phyloP scores from a whole-genome alignment of 495 filamentous ascomycete species.

The Trichoderma asperelloides region DNA sequence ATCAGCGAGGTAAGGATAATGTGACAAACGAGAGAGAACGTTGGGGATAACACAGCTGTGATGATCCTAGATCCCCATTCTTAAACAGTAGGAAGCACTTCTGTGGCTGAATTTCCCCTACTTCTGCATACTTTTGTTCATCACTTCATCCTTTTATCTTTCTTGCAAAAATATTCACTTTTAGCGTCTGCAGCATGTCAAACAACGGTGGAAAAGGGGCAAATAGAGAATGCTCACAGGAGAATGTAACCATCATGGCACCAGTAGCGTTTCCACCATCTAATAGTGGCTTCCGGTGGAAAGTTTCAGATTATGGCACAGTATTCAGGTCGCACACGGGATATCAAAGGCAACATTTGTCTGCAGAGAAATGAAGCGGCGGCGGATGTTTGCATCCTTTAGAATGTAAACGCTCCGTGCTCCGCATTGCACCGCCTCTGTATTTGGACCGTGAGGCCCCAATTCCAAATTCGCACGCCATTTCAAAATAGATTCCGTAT shows the following conservation, averaged over 20 bases:
- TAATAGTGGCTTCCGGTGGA: background rate
- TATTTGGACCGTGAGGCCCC: background rate
- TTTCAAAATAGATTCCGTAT: background rate
- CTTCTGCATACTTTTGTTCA: no score
- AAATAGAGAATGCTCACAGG: background rate
- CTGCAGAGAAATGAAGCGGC: background rate
- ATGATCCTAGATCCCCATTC: background rate
- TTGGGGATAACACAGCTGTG: background rate
- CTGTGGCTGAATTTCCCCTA: background rate
- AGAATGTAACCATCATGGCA: background rate
- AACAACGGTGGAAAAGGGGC: background rate
- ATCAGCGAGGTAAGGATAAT: background rate
- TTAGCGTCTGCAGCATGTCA: no score
- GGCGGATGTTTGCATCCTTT: background rate
- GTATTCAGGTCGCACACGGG: background rate
- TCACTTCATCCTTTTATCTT: no score
- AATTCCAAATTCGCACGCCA: background rate
- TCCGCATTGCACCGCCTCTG: background rate
- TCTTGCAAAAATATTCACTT: no score
- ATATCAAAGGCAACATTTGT: background rate
- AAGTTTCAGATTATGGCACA: background rate
- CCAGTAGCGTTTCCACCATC: background rate
- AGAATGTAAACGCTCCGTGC: constrained; percentile 1
- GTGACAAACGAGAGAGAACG: background rate
- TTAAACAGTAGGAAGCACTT: background rate